phyloP scores from a whole-genome alignment of 148 eudicot genomes.

The Diospyros kaki region DNA sequence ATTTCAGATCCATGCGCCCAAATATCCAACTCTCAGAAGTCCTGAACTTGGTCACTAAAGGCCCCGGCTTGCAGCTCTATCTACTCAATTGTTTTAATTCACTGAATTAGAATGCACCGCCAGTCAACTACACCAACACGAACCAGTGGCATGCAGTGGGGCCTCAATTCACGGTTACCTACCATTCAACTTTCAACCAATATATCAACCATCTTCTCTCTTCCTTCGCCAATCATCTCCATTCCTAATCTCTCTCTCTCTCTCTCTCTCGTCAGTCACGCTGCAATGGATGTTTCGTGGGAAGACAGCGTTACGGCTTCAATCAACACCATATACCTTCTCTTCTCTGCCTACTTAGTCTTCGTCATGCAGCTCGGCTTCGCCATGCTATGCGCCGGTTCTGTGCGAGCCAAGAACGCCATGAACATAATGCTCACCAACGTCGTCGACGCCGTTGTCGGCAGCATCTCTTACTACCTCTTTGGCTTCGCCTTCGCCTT shows the following conservation, averaged over 20 bases:
- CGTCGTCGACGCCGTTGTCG: conserved; percentile 73
- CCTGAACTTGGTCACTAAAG: background rate
- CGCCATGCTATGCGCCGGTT: conserved; percentile 86
- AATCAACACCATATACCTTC: conserved; percentile 59
- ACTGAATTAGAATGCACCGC: conserved; percentile 23
- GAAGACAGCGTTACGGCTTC: conserved; percentile 56
- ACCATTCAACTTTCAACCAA: conserved; percentile 15
- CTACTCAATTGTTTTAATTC: background rate
- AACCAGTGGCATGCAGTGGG: background rate
- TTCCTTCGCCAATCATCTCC: conserved; percentile 20
- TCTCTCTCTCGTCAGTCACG: background rate
- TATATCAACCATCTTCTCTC: background rate
- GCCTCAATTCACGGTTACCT: background rate
- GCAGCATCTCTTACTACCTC: conserved; percentile 64
- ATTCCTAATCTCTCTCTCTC: conserved; percentile 12
- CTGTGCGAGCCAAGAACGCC: conserved; percentile 79
- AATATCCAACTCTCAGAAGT: too few species aligned
- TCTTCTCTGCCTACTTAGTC: conserved; percentile 70
- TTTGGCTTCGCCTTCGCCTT: conserved; percentile 84
- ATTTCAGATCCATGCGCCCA: too few species aligned
- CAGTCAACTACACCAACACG: conserved; percentile 10
- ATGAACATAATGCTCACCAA: conserved; percentile 78
- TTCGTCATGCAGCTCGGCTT: conserved; percentile 79
- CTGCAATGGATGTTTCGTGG: conserved; percentile 50
- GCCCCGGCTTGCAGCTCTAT: background rate